Percentiles rank a stretch among this genome's conserved stretches.
These are phyloP conservation scores for Calocybe indica DNA, from an alignment of 768 basidiomycete genomes.

Conservation along the genomic window DNA sequence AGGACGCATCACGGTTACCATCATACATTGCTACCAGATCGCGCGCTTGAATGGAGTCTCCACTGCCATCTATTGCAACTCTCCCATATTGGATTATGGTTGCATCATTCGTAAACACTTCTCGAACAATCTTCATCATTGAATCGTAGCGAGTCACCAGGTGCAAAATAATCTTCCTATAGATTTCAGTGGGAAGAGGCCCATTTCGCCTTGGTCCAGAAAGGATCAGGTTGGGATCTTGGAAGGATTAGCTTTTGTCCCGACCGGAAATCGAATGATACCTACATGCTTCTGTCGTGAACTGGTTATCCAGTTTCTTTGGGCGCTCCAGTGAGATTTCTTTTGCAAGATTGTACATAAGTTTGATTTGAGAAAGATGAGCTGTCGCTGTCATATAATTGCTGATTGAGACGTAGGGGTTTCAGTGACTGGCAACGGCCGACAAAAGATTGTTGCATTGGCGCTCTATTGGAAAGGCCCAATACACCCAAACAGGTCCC, in stretches of 20 bases:
- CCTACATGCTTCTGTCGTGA: too few relatives aligned
- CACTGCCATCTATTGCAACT: not conserved
- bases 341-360: constrained; percentile 5
- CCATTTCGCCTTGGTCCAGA: too few relatives aligned
- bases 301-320: too few relatives aligned
- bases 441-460: constrained; percentile 23
- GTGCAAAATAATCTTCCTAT: too few relatives aligned
- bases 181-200: too few relatives aligned
- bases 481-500: constrained; percentile 32
- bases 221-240: too few relatives aligned
- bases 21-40: not conserved
- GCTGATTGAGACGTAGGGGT: constrained; percentile 12
- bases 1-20: not conserved
- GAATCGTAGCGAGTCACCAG: too few relatives aligned
- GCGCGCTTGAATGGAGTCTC: not conserved
- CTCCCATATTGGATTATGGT: not conserved
- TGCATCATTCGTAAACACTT: too few relatives aligned
- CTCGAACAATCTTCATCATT: too few relatives aligned
- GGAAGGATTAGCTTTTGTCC: too few relatives aligned
- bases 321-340: too few relatives aligned
- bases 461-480: constrained; percentile 34
- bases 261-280: too few relatives aligned
- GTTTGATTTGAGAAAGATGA: constrained; percentile 13
- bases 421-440: constrained; percentile 19
- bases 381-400: constrained; percentile 8